Evolutionary conservation across 257 asterid species (phyloP).

Genomic region (Thymus quinquecostatus): DNA sequence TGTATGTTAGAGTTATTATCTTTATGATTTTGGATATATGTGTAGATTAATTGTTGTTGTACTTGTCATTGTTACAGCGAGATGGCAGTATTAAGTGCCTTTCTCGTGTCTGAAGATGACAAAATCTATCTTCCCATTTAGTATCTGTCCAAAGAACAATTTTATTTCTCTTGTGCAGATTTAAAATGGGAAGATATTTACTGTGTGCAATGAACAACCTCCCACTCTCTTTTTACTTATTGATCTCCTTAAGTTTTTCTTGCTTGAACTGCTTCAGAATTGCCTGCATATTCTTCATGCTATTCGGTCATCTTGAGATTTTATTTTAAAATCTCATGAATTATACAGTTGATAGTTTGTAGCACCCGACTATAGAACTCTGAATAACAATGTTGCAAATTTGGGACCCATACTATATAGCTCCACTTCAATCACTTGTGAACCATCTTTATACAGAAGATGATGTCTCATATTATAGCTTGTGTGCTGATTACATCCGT

Average conservation of each 20-base stretch:
- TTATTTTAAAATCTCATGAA: not conserved
- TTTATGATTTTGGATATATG: not conserved
- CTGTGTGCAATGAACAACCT: not conserved
- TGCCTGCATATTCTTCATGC: not conserved
- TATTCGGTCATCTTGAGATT: not conserved
- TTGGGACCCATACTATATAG: not conserved
- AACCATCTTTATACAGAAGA: not conserved
- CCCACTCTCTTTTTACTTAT: not conserved
- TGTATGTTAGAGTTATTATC: not conserved
- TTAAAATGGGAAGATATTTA: slow-evolving; percentile 29
- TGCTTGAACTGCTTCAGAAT: not conserved
- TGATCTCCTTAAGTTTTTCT: slow-evolving; percentile 2
- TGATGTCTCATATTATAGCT: not conserved
- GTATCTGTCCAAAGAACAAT: slow-evolving; percentile 18
- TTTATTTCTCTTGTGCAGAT: slow-evolving; percentile 23
- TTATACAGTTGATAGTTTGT: not conserved
- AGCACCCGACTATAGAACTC: not conserved
- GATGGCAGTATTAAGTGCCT: slow-evolving; percentile 35
- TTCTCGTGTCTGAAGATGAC: slow-evolving; percentile 51
- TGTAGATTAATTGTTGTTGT: not conserved
- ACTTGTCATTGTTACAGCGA: slow-evolving; percentile 45
- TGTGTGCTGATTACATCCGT: not conserved
- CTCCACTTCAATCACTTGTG: not conserved
- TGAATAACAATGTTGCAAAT: not conserved
- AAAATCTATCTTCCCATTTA: slow-evolving; percentile 30